Evolutionary conservation across 2,329 filamentous ascomycete species (phyloP), one percentile per base, ranked within the genome.

Genomic region (Fusarium anguioides): DNA sequence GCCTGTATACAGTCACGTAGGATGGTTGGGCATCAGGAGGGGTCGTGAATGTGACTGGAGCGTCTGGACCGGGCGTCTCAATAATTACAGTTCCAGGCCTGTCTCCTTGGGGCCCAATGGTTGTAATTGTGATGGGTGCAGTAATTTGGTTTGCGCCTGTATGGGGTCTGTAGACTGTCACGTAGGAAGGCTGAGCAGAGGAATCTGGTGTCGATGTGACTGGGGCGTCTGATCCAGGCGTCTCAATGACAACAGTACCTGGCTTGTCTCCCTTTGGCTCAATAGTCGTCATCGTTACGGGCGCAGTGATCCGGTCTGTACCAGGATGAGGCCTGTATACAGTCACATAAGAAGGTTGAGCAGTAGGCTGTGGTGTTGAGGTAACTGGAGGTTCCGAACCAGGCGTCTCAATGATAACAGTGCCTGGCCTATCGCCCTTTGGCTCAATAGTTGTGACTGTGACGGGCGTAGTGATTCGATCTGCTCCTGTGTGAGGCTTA

Each of bases 321-420:
- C 63, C 52, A 1, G 59, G 59, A 10, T 53, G 37, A 2, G 60
- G 26, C 4, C 45, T 29, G 11, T 58, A 66, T 0, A 66, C 47
- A 3, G 64, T 66, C 8, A 63, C 11, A 14, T 63, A 66, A 2
- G 50, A 41, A 10, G 47, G 33, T 11, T 58, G 39, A 12, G 21
- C 9, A n/a, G n/a, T n/a, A 23, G 36, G 39, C 6, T 17, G 44
- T 14, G 48, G 18, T 3, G 21, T 24, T n/a, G 59, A 62, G 6
- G 41, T 62, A 8, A 42, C 17, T 20, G 57, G 39, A 7, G 37
- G 45, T 10, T 46, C 49, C 20, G 47, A 48, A 11, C 35, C 44
- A 3, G 64, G 48, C 4, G 64, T 66, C 21, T 66, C 64, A 4
- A 66, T 42, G 8, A 66, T 46, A 15, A 66, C 46, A 2, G 63